Conservation (phyloP, 345 rosid species). For the Geranium brycei region DNA sequence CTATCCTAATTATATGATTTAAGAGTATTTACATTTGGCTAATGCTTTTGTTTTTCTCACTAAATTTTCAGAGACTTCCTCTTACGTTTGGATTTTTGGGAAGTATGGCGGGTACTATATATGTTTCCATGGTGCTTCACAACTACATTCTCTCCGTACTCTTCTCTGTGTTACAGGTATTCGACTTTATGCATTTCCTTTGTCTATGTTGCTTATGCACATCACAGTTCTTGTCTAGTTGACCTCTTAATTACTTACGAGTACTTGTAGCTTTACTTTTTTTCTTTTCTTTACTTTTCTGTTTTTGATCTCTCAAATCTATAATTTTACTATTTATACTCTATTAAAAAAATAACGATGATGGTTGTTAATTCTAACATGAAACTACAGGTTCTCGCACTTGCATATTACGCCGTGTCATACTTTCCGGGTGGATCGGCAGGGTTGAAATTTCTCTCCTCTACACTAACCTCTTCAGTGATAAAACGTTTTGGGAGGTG, state of each 20-base stretch:
- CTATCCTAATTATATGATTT: not conserved
- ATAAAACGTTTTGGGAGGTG: constrained; percentile 54
- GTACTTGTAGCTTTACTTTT: not conserved
- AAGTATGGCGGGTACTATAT: constrained; percentile 79
- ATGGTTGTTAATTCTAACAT: not conserved
- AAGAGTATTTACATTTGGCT: constrained; percentile 6
- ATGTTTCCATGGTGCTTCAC: constrained; percentile 88
- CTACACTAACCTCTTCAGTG: constrained; percentile 42
- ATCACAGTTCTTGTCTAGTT: not conserved
- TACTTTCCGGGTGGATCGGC: constrained; percentile 68
- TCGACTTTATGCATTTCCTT: not conserved
- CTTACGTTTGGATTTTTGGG: constrained; percentile 69
- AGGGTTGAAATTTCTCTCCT: constrained; percentile 45
- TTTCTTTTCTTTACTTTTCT: too few species aligned
- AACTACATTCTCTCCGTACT: constrained; percentile 84
- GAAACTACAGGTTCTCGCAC: constrained; percentile 38
- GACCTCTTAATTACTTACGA: not conserved
- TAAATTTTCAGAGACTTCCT: constrained; percentile 67
- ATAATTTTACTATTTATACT: not conserved
- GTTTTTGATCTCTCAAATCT: not conserved
- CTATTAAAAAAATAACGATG: not conserved
- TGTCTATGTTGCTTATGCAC: not conserved
- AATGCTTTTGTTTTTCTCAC: constrained; percentile 2
- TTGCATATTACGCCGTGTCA: constrained; percentile 56
- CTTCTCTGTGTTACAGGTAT: constrained; percentile 83